Conservation (phyloP, 257 asterid genomes). For the Buddleja alternifolia region DNA sequence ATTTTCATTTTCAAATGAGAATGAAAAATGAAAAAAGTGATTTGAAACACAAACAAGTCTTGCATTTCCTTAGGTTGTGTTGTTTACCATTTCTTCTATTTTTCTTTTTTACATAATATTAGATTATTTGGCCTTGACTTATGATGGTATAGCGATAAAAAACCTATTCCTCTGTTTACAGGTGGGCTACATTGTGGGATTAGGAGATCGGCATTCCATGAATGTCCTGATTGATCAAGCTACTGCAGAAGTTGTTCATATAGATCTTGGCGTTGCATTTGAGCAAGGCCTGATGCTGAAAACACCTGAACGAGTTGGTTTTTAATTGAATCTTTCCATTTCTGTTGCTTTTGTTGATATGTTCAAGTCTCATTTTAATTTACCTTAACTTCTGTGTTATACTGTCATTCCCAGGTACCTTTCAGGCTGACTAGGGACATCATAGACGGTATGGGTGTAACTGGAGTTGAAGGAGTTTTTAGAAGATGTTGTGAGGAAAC, state of each 20-base stretch:
- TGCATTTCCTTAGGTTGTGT: no score
- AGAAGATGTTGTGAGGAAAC: conserved; percentile 98
- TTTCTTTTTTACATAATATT: neutral
- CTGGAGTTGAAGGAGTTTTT: conserved; percentile 98
- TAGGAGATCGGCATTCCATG: conserved; percentile 98
- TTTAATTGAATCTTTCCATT: conserved; percentile 21
- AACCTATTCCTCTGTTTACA: conserved; percentile 31
- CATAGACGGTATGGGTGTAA: conserved; percentile 96
- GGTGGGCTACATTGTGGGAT: conserved; percentile 98
- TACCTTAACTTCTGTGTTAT: conserved; percentile 17
- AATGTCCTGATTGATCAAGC: conserved; percentile 92
- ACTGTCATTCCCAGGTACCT: conserved; percentile 65
- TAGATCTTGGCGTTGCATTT: conserved; percentile 98
- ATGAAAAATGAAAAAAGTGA: no score
- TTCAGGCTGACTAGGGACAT: conserved; percentile 93
- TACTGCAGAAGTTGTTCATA: conserved; percentile 98
- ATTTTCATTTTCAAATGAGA: no score
- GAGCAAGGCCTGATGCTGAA: conserved; percentile 99
- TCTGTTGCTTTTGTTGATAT: conserved; percentile 22
- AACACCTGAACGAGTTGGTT: conserved; percentile 91
- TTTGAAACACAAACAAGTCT: no score
- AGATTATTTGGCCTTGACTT: conserved; percentile 12
- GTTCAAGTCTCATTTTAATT: conserved; percentile 2
- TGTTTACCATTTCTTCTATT: no score
- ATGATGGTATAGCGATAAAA: conserved; percentile 11